These are phyloP conservation scores for Tetracladium marchalianum DNA, from an alignment of 495 filamentous ascomycete genomes.

Conservation along the genomic window DNA sequence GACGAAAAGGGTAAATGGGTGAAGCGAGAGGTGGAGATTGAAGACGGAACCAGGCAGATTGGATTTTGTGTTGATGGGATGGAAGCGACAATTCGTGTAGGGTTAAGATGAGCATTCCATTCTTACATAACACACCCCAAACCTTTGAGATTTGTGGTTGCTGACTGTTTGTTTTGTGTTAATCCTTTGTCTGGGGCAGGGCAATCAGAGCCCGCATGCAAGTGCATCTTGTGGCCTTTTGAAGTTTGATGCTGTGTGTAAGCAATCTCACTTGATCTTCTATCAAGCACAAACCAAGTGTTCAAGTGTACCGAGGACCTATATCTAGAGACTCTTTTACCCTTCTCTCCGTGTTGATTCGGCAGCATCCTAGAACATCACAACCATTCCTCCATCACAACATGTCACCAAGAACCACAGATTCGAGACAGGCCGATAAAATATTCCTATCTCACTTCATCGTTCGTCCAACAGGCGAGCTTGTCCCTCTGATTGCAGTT, in stretches of 20 bases:
- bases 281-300: background rate
- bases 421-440: background rate
- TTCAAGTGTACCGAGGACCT: no score
- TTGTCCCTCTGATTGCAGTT: slow-evolving; percentile 34
- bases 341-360: no score
- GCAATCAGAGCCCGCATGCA: background rate
- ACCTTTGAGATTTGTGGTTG: background rate
- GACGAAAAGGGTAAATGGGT: slow-evolving; percentile 43
- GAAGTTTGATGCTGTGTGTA: background rate
- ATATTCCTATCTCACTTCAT: slow-evolving; percentile 26
- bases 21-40: slow-evolving; percentile 68
- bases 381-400: background rate
- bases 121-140: background rate
- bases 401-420: background rate
- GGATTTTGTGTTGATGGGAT: slow-evolving; percentile 70
- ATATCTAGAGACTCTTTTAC: no score
- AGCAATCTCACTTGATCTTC: background rate
- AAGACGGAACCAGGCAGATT: slow-evolving; percentile 69
- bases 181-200: background rate
- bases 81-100: slow-evolving; percentile 61
- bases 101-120: slow-evolving; percentile 22
- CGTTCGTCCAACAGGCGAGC: slow-evolving; percentile 26
- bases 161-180: no score
- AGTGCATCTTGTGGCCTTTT: background rate
- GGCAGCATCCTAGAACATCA: no score